These are phyloP conservation scores for Morella rubra DNA, from an alignment of 306 rosid species.

Conservation along the genomic window DNA sequence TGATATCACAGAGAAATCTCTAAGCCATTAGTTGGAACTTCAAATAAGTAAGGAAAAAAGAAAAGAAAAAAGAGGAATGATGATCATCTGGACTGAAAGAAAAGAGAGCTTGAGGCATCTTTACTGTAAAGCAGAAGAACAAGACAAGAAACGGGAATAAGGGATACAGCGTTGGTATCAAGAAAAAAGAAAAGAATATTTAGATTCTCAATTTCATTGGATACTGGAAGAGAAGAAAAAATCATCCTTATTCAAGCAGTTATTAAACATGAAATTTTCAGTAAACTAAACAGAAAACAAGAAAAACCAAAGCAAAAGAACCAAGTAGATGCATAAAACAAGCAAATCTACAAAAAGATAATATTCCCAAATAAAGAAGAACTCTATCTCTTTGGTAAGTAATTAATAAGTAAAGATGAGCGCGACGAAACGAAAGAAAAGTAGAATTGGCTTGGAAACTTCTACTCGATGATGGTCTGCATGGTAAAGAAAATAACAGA, in stretches of 20 bases:
- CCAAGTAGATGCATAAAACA: background rate
- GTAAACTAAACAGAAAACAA: background rate
- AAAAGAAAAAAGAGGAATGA: background rate
- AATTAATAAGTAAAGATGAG: background rate
- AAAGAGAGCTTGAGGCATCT: background rate
- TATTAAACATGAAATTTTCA: background rate
- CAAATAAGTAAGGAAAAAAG: background rate
- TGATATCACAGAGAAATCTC: conserved; percentile 9
- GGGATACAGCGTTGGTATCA: background rate
- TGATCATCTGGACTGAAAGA: background rate
- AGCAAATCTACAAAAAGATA: background rate
- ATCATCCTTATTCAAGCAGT: background rate
- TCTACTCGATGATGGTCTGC: background rate
- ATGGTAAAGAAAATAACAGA: background rate
- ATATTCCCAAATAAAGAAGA: background rate
- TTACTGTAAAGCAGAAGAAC: background rate
- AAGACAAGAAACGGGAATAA: background rate
- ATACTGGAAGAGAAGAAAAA: background rate
- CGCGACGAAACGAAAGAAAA: background rate
- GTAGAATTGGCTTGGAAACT: background rate
- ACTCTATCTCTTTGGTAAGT: background rate
- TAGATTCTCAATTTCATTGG: background rate
- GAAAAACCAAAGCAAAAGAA: background rate
- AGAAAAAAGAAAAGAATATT: background rate
- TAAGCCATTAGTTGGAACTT: background rate